These are phyloP conservation scores for Garcia nutans DNA, from an alignment of 345 rosid species.

Conservation along the genomic window DNA sequence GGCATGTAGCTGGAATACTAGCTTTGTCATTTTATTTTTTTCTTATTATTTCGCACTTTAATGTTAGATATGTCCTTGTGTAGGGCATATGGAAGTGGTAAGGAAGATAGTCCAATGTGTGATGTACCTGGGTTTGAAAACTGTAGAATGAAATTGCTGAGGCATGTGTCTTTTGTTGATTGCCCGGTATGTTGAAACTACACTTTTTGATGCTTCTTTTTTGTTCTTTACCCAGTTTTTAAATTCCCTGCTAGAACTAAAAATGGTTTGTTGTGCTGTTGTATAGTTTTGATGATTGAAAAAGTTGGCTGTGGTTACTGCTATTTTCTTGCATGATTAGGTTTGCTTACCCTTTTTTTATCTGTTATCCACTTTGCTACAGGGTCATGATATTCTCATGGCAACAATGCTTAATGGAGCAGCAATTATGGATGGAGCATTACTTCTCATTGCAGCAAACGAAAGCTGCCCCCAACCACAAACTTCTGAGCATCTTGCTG, in stretches of 20 bases:
- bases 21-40: neutral
- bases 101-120: slow-evolving; percentile 89
- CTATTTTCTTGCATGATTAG: neutral
- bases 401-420: slow-evolving; percentile 99
- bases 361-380: slow-evolving; percentile 2
- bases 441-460: slow-evolving; percentile 93
- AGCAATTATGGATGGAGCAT: slow-evolving; percentile 99
- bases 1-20: neutral
- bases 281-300: too few species aligned
- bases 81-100: slow-evolving; percentile 96
- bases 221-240: neutral
- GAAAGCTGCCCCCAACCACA: slow-evolving; percentile 99
- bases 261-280: neutral
- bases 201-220: neutral
- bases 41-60: neutral
- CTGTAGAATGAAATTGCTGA: slow-evolving; percentile 75
- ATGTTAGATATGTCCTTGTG: slow-evolving; percentile 13
- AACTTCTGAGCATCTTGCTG: slow-evolving; percentile 97
- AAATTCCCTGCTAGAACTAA: neutral
- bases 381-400: slow-evolving; percentile 99
- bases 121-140: slow-evolving; percentile 90
- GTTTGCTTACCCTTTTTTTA: neutral
- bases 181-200: slow-evolving; percentile 58
- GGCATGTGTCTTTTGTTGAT: slow-evolving; percentile 97
- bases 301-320: neutral